These are phyloP conservation scores for Beauveria bassiana DNA, from an alignment of 2,329 filamentous ascomycete species.

Conservation along the genomic window DNA sequence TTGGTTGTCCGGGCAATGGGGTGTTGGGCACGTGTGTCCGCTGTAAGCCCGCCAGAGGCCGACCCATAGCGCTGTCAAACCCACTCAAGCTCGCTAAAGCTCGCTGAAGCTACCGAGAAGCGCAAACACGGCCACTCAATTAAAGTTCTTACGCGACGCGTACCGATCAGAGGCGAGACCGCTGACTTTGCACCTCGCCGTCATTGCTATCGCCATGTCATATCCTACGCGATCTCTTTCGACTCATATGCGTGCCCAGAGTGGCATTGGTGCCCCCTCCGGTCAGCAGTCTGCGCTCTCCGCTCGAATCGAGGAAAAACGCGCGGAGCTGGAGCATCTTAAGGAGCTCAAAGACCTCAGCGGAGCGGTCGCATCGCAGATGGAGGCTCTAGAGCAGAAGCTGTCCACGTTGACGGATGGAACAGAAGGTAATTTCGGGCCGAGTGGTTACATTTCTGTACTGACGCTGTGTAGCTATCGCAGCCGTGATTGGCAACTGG, in stretches of 20 bases:
- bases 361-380: constrained; percentile 69
- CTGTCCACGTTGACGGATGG: constrained; percentile 70
- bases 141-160: neutral
- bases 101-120: neutral
- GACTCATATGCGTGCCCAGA: constrained; percentile 59
- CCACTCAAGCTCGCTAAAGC: neutral
- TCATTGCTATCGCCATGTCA: constrained; percentile 36
- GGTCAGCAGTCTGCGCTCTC: constrained; percentile 64
- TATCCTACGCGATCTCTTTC: constrained; percentile 51
- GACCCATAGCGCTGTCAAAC: neutral
- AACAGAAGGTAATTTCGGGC: constrained; percentile 56
- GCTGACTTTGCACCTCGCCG: neutral
- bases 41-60: neutral
- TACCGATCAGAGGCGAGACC: too few species aligned
- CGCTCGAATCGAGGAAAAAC: constrained; percentile 78
- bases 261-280: constrained; percentile 37
- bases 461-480: constrained; percentile 55
- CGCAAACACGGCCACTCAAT: neutral
- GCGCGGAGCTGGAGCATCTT: constrained; percentile 70
- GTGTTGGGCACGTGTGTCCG: neutral
- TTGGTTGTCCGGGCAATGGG: constrained; percentile 4
- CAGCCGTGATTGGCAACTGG: constrained; percentile 80
- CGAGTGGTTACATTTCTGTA: constrained; percentile 11
- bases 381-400: constrained; percentile 75
- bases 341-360: constrained; percentile 73